Conservation (phyloP, 768 basidiomycete species). For the Agaricus bisporus region DNA sequence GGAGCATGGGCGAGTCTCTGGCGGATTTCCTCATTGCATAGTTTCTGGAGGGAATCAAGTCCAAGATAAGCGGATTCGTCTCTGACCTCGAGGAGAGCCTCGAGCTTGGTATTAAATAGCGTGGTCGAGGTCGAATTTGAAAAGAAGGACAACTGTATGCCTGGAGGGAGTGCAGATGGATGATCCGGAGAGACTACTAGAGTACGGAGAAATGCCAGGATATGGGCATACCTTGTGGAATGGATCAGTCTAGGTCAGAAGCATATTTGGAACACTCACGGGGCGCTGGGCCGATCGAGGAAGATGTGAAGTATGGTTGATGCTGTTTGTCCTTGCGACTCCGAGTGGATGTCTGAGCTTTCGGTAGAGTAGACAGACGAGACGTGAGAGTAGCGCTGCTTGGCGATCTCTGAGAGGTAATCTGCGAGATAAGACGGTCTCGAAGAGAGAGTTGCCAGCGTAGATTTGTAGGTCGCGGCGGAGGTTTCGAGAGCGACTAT, state of each 20-base stretch:
- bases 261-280: constrained; percentile 45
- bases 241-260: not conserved
- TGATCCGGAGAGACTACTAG: constrained; percentile 36
- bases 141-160: constrained; percentile 41
- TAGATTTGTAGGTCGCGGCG: constrained; percentile 59
- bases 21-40: constrained; percentile 65
- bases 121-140: constrained; percentile 20
- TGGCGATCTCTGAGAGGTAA: constrained; percentile 43
- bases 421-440: constrained; percentile 60
- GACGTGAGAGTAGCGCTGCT: constrained; percentile 32
- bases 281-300: constrained; percentile 71
- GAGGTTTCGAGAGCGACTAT: constrained; percentile 74
- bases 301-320: constrained; percentile 56
- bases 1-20: constrained; percentile 32
- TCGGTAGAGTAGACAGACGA: constrained; percentile 52
- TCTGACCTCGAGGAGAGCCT: constrained; percentile 65
- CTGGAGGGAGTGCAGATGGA: constrained; percentile 53
- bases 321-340: constrained; percentile 46
- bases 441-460: constrained; percentile 59
- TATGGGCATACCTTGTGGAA: constrained; percentile 54
- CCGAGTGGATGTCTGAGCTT: constrained; percentile 52
- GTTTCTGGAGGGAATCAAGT: constrained; percentile 53
- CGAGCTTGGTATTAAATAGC: constrained; percentile 37
- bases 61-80: constrained; percentile 78
- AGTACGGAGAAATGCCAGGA: constrained; percentile 68